phyloP scores from a whole-genome alignment of 106 monocot species.

The Acorus calamus region DNA sequence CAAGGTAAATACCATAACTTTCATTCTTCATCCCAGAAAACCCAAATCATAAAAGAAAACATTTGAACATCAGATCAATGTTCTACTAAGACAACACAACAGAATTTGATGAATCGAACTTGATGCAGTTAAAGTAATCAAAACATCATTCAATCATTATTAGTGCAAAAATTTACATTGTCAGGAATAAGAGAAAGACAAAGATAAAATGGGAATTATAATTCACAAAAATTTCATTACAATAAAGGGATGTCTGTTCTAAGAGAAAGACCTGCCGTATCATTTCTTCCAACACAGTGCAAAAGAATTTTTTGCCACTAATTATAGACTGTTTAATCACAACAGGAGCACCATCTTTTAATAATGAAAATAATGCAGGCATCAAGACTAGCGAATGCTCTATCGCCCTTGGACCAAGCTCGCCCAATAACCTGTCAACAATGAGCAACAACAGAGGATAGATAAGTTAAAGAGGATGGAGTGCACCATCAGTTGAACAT shows the following conservation, averaged over 20 bases:
- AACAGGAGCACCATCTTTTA: constrained; percentile 59
- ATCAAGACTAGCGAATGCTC: constrained; percentile 52
- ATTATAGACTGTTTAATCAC: constrained; percentile 78
- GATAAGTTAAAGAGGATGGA: not conserved
- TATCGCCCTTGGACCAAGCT: constrained; percentile 37
- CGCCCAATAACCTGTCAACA: constrained; percentile 61
- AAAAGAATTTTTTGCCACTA: constrained; percentile 80
- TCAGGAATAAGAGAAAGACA: not conserved
- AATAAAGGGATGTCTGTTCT: constrained; percentile 37
- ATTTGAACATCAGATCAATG: too few species aligned
- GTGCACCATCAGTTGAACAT: too few species aligned
- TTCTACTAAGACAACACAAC: too few species aligned
- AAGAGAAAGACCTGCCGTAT: constrained; percentile 90
- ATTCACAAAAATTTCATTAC: constrained; percentile 15
- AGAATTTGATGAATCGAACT: too few species aligned
- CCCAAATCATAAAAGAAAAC: too few species aligned
- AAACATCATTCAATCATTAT: not conserved
- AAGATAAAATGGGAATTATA: constrained; percentile 5
- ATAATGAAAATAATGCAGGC: constrained; percentile 67
- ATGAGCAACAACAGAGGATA: not conserved
- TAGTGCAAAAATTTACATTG: not conserved
- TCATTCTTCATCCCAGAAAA: too few species aligned
- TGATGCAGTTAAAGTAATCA: too few species aligned
- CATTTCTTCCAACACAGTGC: constrained; percentile 85
- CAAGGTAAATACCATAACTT: too few species aligned